These are phyloP conservation scores for Eutrema japonicum DNA, from an alignment of 345 rosid genomes.

Conservation along the genomic window DNA sequence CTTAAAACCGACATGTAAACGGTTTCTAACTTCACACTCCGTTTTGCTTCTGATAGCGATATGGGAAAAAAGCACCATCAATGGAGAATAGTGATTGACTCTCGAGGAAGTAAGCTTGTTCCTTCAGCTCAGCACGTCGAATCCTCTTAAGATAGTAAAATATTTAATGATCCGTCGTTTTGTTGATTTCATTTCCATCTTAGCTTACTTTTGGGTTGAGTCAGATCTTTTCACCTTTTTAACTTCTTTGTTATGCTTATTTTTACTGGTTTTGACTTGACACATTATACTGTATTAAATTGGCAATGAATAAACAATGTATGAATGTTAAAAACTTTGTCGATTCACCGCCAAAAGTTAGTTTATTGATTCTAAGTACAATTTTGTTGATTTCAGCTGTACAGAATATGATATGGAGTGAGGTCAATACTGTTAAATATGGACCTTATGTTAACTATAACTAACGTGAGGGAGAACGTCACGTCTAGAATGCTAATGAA, in stretches of 20 bases:
- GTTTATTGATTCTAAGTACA: background rate
- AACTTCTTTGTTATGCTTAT: background rate
- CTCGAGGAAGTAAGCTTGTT: background rate
- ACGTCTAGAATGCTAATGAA: background rate
- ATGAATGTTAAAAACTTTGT: background rate
- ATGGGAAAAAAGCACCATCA: slow-evolving; percentile 57
- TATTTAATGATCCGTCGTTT: background rate
- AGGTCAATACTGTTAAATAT: no score
- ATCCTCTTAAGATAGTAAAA: background rate
- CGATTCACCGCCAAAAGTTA: background rate
- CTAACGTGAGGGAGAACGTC: no score
- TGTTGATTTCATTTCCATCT: background rate
- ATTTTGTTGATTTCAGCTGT: background rate
- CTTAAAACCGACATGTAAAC: background rate
- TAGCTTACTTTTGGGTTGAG: background rate
- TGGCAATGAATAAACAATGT: slow-evolving; percentile 2
- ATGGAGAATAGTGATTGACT: slow-evolving; percentile 41
- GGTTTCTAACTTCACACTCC: background rate
- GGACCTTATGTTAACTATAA: no score
- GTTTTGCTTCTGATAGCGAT: slow-evolving; percentile 49
- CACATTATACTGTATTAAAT: slow-evolving; percentile 12
- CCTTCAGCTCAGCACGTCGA: background rate
- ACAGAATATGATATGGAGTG: no score
- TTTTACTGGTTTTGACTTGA: slow-evolving; percentile 5
- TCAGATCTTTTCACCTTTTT: background rate